Evolutionary conservation across 1,139 yeast species (phyloP), one percentile per base, ranked within the genome.

Genomic region (Geotrichum phurueaensis): DNA sequence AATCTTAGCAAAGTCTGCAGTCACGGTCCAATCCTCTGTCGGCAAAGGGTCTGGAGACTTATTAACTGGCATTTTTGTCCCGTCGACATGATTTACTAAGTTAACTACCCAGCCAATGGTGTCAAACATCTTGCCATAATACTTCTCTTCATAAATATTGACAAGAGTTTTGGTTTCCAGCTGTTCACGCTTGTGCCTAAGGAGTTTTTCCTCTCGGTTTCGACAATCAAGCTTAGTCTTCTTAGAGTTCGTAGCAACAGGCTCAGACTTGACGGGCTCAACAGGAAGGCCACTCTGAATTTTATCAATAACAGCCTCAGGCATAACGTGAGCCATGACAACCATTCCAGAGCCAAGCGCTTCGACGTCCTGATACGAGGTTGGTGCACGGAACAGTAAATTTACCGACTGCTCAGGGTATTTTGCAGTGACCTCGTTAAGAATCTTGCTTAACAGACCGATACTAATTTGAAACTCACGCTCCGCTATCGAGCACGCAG

Each of bases 391-490:
- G 61, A 72, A 63, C 13, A 71, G 67, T 9, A 74, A 31, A 54
- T 71, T 70, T 58, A 67, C 66, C 5, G 71, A 68, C 51, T 62
- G 65, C 20, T 64, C 58, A 9, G 68, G 68, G 27, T 69, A 73
- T 22, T 72, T 68, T 9, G 67, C 64, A 0, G 72, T 67, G 39
- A 81, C 72, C 3, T 69, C 67, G 45, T 82, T 78, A 64, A 92
- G 67, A 2, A 89, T 64, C 23, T 77, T 74, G 52, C 81, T 77
- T 78, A 91, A 79, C 1, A 90, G 74, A 15, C 78, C 72, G 63
- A 89, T 70, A 13, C 95, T 85, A 56, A 83, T 72, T 65, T 81
- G 81, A 73, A 91, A 89, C 71, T 91, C 97, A 9, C 77, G 73
- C 48, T 87, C 86, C 0, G 96, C 97, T 58, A 89, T 79, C 57